Evolutionary conservation across 371 early-diverging fungal species (phyloP).

Genomic region (Mortierella sp.): DNA sequence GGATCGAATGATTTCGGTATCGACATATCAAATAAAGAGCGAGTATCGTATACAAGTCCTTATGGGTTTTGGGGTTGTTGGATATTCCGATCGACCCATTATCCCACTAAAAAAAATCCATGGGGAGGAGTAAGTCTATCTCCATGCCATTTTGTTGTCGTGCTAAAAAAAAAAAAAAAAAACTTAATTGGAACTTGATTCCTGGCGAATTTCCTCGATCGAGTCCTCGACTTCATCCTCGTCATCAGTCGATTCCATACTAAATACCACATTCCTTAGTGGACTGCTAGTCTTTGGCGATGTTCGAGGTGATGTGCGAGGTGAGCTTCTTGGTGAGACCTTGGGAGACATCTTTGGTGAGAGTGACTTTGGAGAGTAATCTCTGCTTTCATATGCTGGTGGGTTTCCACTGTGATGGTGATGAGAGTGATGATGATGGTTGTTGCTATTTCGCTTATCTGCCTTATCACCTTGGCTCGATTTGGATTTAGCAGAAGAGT

Average conservation of each 20-base stretch:
- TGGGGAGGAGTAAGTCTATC: no score
- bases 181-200: not conserved
- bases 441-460: not conserved
- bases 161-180: not conserved
- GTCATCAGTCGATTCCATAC: slow-evolving; percentile 39
- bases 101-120: no score
- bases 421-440: not conserved
- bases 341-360: slow-evolving; percentile 22
- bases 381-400: slow-evolving; percentile 10
- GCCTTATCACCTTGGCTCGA: not conserved
- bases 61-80: not conserved
- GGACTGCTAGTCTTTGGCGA: slow-evolving; percentile 52
- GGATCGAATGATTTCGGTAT: no score
- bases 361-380: slow-evolving; percentile 23
- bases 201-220: slow-evolving; percentile 2
- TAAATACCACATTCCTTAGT: slow-evolving; percentile 48
- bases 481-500: not conserved
- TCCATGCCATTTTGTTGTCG: no score
- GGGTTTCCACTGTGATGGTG: slow-evolving; percentile 12
- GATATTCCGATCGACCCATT: not conserved
- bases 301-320: slow-evolving; percentile 37
- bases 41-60: not conserved
- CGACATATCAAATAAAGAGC: not conserved
- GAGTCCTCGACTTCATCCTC: slow-evolving; percentile 25
- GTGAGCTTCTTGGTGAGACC: slow-evolving; percentile 16